Percentiles rank a stretch among this genome's conserved stretches.
Evolutionary conservation across 805 yeast genomes (phyloP).

Genomic region (Pichia pseudocactophila): DNA sequence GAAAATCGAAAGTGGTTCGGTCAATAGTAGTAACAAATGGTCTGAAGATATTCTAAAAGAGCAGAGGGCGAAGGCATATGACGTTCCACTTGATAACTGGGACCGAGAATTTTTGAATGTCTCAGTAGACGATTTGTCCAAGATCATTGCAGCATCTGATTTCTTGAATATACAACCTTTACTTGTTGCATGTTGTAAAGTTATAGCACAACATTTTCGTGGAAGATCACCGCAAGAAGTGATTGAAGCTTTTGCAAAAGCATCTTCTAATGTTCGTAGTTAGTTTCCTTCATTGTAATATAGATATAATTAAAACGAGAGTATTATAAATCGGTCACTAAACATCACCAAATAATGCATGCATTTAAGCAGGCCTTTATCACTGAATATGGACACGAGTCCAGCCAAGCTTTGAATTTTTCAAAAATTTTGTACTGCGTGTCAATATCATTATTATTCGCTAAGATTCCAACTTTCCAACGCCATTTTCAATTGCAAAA

Average conservation of each 20-base stretch:
- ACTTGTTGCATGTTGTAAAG: slow-evolving; percentile 61
- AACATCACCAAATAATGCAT: no score
- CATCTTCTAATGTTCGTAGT: no score
- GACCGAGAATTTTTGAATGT: slow-evolving; percentile 83
- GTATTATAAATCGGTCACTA: no score
- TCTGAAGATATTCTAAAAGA: slow-evolving; percentile 41
- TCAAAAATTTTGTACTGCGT: no score
- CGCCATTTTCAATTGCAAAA: no score
- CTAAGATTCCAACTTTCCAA: no score
- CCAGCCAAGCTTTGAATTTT: no score
- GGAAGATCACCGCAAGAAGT: slow-evolving; percentile 68
- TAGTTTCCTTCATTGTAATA: no score
- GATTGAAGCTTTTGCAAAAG: slow-evolving; percentile 61
- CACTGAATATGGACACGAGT: no score
- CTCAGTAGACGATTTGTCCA: slow-evolving; percentile 72
- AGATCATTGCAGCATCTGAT: slow-evolving; percentile 70
- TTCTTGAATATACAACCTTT: slow-evolving; percentile 62
- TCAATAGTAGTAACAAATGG: background rate
- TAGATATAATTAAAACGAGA: no score
- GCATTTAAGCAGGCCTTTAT: no score
- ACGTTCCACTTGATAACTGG: slow-evolving; percentile 52
- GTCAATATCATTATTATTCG: no score
- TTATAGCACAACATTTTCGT: slow-evolving; percentile 69
- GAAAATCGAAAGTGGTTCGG: background rate
- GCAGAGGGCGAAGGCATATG: slow-evolving; percentile 48